Base-by-base conservation (phyloP, 805 yeast species). In the Candida golubevii region DNA sequence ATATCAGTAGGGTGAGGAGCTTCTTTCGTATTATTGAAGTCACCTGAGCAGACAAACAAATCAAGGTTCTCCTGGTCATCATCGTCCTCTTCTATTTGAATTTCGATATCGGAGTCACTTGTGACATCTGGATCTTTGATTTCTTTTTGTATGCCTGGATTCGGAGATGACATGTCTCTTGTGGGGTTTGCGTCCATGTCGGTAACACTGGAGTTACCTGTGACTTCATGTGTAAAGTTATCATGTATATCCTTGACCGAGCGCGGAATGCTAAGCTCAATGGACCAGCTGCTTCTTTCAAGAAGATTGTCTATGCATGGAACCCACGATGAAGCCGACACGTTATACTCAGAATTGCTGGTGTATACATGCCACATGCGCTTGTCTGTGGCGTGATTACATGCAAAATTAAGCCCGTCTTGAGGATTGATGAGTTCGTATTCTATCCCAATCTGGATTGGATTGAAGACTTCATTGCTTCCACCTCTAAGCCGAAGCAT, bases 281-380 rank as follows among this genome's bases (percentile, higher is more conserved):
- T 60, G 50, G 89, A 89, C 98, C 98, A 93, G 0, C 97, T 85
- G 35, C 86, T 84, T 49, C 88, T 78, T 55, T 89, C 97, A 78
- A 90, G 84, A 29, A 89, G 62, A 36, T 84, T 86, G 51, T 93
- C 97, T 6, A 93, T 75, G 60, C 99, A 93, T 0, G 99, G 99
- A 39, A 93, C 85, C 99, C 99, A 93, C n/a, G 89, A 84, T 2
- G 96, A 87, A 0, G 98, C 86, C 12, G 93, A 79, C 4, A 85
- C 74, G 13, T 88, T 88, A 36, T 83, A 65, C 27, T 88, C 89
- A 5, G 87, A 74, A 57, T 91, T 90, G 1, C 79, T 72, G 0
- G 98, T 91, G 62, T 85, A 89, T 2, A 88, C 95, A 57, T 84
- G 93, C 95, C 96, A 88, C 38, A 67, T 65, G 31, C 69, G 62